Base-by-base conservation (phyloP, 1,284 basidiomycete species). In the Marasmius oreades region DNA sequence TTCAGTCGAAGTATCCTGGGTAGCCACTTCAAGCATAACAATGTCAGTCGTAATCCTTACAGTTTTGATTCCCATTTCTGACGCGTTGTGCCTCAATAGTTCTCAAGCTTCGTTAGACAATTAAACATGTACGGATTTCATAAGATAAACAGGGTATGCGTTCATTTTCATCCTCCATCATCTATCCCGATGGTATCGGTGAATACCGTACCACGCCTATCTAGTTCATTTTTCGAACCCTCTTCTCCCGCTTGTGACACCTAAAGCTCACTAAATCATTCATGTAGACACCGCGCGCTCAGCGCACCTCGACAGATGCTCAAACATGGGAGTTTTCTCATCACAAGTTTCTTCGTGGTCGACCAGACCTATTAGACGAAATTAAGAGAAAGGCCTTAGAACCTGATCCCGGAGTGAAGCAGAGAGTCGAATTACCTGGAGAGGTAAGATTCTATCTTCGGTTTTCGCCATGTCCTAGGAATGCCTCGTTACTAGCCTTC, bases 241-340 rank as follows among this genome's bases (percentile, higher is more conserved):
- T 37, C 36, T 37, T n/a, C n/a, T 28, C 48, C 36, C 34, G 20
- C 55, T 39, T 46, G 31, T 56, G 45, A 52, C 44, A 26, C 36
- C 39, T 14, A 37, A 46, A 45, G 28, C 47, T 22, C 34, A 26
- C 48, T 28, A 44, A 37, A 26, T 37, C 43, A 20, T 47, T 37
- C 36, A 12, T 5, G 5, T 37, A 37, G 36, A 52, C 55, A 20
- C 91, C 92, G 20, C 86, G 91, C 53, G 88, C 90, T 1, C 89
- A 92, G 68, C 81, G 88, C 60, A 88, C 88, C 1, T 87, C 88
- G 16, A 81, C 84, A 22, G 87, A 92, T 64, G 82, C 86, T 39
- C 91, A 93, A 72, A 88, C 86, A 12, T 93, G 91, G 92, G 92
- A 94, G 69, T 94, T 94, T 69, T 89, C 87, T 3, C 92, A 93